Evolutionary conservation across 2,329 filamentous ascomycete genomes (phyloP).

Genomic region (Lithohypha guttulata): DNA sequence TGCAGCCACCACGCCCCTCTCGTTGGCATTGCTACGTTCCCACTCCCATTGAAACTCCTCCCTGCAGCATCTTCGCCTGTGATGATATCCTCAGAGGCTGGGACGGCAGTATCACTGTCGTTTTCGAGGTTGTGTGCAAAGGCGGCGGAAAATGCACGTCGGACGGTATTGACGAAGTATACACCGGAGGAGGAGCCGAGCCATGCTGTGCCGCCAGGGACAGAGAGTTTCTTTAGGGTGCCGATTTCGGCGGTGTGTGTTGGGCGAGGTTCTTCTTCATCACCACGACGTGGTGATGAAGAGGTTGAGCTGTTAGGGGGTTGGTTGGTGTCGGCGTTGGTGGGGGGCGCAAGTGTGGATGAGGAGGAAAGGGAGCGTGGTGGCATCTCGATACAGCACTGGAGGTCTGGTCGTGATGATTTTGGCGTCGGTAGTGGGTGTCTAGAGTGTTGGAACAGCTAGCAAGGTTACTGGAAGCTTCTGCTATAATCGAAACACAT

Average conservation of each 20-base stretch:
- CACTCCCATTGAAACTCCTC: constrained; percentile 20
- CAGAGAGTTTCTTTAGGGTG: constrained; percentile 30
- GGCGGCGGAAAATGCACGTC: constrained; percentile 37
- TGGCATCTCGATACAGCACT: constrained; percentile 1
- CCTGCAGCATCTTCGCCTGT: constrained; percentile 22
- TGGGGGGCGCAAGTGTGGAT: neutral
- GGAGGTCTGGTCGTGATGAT: no score
- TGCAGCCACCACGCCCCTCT: constrained; percentile 1
- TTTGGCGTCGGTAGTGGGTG: no score
- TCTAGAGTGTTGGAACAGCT: no score
- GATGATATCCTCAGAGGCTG: constrained; percentile 22
- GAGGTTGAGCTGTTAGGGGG: neutral
- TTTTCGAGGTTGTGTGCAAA: constrained; percentile 18
- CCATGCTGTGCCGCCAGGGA: constrained; percentile 39
- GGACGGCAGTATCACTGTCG: constrained; percentile 17
- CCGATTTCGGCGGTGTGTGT: constrained; percentile 31
- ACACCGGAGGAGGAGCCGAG: constrained; percentile 44
- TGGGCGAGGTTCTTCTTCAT: constrained; percentile 19
- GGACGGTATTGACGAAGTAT: constrained; percentile 45
- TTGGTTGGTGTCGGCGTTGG: constrained; percentile 15
- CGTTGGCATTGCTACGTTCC: neutral
- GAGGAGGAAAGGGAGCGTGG: constrained; percentile 8
- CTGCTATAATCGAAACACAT: no score
- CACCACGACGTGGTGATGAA: no score
- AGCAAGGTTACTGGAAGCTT: no score